Evolutionary conservation across 495 filamentous ascomycete species (phyloP), one percentile per base, ranked within the genome.

Genomic region (Chaetomium fimeti): DNA sequence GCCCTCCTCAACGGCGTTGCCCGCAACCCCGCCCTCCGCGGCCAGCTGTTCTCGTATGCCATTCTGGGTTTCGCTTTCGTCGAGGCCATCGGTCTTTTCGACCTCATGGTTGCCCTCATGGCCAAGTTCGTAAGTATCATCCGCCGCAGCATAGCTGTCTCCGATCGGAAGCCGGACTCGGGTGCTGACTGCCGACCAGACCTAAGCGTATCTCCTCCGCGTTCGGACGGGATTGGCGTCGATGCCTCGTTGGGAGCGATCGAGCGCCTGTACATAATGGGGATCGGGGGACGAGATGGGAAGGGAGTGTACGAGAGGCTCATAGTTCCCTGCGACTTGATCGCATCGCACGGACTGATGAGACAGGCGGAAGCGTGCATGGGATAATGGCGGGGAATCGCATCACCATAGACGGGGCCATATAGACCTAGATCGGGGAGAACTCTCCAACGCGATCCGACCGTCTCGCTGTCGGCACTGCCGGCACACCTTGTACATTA

Each of bases 1-100:
- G 85, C 89, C 71, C 89, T 94, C 77, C 84, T 94, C 73, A 84
- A 87, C 78, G 86, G 84, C 77, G 89, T 91, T 71, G 90, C 91
- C 80, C 89, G 91, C 82, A 94, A 94, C 89, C 90, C 90, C 71
- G 87, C 87, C 71, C 87, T 94, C 83, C 87, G 90, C 80, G 90
- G 89, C 74, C 90, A 93, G 84, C 89, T 94, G 71, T 94, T 94
- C 89, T 87, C 88, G 67, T 92, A 94, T 82, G 90, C 91, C 84
- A 92, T 94, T 88, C 81, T 94, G 74, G 90, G 90, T 81, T 94
- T 94, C 79, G 90, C 91, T 73, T 94, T 94, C 87, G 90, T 91
- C 76, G 91, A 94, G 79, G 91, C 91, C 83, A 94, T 91, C 70
- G 91, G 90, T 86, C 87, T 94, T 74, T 92, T 93, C 89, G 89